Evolutionary conservation across 768 basidiomycete species (phyloP).

Genomic region (Cyathus striatus): DNA sequence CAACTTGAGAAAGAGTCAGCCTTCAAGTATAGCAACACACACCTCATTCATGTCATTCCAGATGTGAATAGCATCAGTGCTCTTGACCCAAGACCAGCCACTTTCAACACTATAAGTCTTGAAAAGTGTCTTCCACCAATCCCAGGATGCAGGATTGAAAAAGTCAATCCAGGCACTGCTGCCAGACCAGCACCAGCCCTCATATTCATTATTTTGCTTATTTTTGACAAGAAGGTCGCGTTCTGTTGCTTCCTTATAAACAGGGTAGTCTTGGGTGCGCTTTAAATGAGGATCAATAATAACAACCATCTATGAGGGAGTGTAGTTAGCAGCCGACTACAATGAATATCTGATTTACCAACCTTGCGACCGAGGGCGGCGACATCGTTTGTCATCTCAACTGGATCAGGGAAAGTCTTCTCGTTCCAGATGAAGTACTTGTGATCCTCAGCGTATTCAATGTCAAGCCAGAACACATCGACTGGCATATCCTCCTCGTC

Average conservation of each 20-base stretch:
- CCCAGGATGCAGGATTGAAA: slow-evolving; percentile 87
- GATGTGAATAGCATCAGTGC: slow-evolving; percentile 81
- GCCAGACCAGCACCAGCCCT: slow-evolving; percentile 99
- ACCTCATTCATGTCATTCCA: slow-evolving; percentile 99
- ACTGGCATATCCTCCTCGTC: slow-evolving; percentile 95
- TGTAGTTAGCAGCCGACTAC: slow-evolving; percentile 1
- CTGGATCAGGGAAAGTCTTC: slow-evolving; percentile 89
- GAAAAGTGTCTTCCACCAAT: slow-evolving; percentile 88
- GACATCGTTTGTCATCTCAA: slow-evolving; percentile 88
- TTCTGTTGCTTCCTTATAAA: slow-evolving; percentile 81
- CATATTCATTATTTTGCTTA: slow-evolving; percentile 78
- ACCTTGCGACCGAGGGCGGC: slow-evolving; percentile 85
- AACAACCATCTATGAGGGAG: slow-evolving; percentile 85
- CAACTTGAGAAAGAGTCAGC: not conserved
- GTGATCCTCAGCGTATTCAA: slow-evolving; percentile 91
- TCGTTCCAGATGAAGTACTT: slow-evolving; percentile 98
- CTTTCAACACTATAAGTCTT: slow-evolving; percentile 48
- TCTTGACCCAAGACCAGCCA: slow-evolving; percentile 73
- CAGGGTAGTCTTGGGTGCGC: slow-evolving; percentile 71
- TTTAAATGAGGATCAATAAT: slow-evolving; percentile 98
- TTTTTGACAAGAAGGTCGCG: slow-evolving; percentile 80
- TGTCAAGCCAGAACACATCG: slow-evolving; percentile 96
- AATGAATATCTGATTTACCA: not conserved
- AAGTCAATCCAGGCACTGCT: slow-evolving; percentile 96
- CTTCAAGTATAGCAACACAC: no score